Conservation (phyloP, 2,329 filamentous ascomycete species). For the Paecilomyces fulvus region DNA sequence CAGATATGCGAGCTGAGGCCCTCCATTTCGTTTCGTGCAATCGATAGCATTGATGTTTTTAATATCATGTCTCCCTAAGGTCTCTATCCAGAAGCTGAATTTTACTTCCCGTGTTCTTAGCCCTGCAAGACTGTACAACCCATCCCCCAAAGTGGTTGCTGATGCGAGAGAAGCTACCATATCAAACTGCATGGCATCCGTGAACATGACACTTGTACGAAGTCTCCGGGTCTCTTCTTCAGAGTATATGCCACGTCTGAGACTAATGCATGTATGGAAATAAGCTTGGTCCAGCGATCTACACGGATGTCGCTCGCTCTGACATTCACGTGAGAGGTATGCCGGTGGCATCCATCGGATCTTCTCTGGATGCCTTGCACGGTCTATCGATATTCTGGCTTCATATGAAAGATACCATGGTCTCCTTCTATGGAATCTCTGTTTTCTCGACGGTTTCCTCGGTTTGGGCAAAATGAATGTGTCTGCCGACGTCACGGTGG, state of each 20-base stretch:
- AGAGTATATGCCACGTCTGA: neutral
- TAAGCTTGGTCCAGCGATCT: neutral
- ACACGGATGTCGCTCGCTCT: neutral
- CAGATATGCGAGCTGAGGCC: too few relatives aligned
- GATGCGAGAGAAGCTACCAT: neutral
- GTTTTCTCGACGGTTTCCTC: neutral
- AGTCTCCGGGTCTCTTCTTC: neutral
- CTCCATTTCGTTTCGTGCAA: too few relatives aligned
- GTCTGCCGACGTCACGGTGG: neutral
- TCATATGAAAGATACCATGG: neutral
- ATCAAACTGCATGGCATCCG: neutral
- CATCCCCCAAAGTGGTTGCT: too few relatives aligned
- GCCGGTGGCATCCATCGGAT: neutral
- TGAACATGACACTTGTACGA: neutral
- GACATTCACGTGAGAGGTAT: neutral
- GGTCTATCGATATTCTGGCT: neutral
- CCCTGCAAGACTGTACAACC: too few relatives aligned
- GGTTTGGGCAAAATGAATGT: neutral
- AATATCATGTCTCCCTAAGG: neutral
- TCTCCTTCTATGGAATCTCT: neutral
- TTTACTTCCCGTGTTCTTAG: too few relatives aligned
- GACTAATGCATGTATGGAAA: neutral
- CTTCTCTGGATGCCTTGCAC: neutral
- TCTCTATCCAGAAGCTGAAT: neutral
- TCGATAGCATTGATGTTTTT: too few relatives aligned